A percentile compares a stretch with the other conserved stretches of the same genome.
These are phyloP conservation scores for Cyclanthera cordifolia DNA, from an alignment of 306 rosid genomes.

Conservation along the genomic window DNA sequence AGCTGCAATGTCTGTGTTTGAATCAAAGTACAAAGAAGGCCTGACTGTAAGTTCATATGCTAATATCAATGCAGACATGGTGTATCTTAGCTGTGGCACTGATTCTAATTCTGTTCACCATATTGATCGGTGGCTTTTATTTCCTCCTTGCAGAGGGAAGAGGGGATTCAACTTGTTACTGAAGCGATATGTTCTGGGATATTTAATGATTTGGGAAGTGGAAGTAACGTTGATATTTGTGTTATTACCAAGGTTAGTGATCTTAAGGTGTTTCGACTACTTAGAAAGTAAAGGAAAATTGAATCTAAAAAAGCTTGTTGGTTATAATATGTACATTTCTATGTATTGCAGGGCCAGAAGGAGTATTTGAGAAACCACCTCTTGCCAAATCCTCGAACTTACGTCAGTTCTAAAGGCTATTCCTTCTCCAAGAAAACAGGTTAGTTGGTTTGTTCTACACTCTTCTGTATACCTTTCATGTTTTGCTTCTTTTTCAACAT, in stretches of 20 bases:
- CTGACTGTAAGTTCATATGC: conserved; percentile 32
- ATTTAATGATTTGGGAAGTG: conserved; percentile 93
- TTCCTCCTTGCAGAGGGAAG: conserved; percentile 49
- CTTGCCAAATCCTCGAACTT: conserved; percentile 79
- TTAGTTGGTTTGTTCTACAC: conserved; percentile 16
- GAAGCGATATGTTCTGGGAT: conserved; percentile 91
- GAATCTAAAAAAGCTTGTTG: conserved; percentile 1
- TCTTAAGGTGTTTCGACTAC: conserved; percentile 1
- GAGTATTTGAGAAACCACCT: conserved; percentile 84
- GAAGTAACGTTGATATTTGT: conserved; percentile 88
- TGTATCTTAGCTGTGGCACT: not conserved
- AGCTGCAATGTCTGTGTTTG: conserved; percentile 47
- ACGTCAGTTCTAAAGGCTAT: conserved; percentile 51
- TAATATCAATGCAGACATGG: not conserved
- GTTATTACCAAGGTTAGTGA: conserved; percentile 79
- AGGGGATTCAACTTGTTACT: conserved; percentile 58
- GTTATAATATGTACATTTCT: conserved; percentile 7
- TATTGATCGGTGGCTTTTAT: not conserved
- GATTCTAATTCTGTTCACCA: not conserved
- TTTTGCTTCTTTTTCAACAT: not conserved
- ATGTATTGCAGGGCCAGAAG: conserved; percentile 57
- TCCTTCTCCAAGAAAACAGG: conserved; percentile 70
- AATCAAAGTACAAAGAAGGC: conserved; percentile 65
- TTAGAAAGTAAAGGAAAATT: not conserved
- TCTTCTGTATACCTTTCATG: not conserved